These are phyloP conservation scores for Larix sibirica DNA, from an alignment of 83 land plant genomes.

Conservation along the genomic window DNA sequence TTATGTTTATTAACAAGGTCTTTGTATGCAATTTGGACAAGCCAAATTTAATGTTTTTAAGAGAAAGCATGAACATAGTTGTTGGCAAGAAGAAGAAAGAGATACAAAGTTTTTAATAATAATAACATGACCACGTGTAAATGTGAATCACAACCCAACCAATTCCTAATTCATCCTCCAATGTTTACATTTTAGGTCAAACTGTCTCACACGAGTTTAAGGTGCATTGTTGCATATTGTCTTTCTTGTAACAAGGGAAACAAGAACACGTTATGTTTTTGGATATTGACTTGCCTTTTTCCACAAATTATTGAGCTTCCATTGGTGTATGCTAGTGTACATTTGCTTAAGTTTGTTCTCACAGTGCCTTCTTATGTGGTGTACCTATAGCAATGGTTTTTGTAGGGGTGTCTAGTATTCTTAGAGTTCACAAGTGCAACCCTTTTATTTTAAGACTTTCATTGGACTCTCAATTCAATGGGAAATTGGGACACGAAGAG, in stretches of 20 bases:
- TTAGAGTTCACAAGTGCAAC: neutral
- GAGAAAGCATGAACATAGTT: too few species aligned
- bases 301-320: neutral
- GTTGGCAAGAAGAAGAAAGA: too few species aligned
- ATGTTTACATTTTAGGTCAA: neutral
- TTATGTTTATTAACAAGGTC: too few species aligned
- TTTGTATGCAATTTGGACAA: too few species aligned
- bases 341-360: neutral
- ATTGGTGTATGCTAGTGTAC: neutral
- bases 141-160: too few species aligned
- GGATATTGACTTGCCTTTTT: neutral
- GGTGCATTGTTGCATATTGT: neutral
- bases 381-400: neutral
- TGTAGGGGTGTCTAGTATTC: neutral
- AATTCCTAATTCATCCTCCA: too few species aligned
- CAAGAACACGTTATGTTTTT: neutral
- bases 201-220: neutral
- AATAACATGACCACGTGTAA: too few species aligned
- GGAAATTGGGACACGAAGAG: slow-evolving; percentile 2
- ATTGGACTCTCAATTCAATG: neutral
- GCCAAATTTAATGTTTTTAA: too few species aligned
- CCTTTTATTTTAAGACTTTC: neutral
- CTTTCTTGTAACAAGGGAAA: neutral
- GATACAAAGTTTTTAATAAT: too few species aligned
- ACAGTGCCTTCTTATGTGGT: neutral